Conservation (phyloP, 352 stramenopile genomes). For the Pilasporangium apinafurcum region DNA sequence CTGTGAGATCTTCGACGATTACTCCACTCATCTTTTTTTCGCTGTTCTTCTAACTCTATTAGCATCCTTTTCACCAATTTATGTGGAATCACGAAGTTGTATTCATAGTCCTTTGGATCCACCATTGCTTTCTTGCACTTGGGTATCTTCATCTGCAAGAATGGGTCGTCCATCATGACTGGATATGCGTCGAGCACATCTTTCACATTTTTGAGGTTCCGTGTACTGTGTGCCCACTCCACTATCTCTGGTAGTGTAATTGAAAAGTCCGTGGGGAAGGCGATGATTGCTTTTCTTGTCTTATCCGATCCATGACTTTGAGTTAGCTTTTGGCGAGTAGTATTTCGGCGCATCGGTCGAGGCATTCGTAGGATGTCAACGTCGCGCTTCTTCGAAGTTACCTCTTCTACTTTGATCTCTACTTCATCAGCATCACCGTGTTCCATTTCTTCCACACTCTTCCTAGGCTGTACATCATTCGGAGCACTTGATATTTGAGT, state of each 20-base stretch:
- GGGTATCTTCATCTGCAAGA: neutral
- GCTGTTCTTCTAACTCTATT: neutral
- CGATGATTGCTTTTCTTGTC: neutral
- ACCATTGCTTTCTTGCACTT: neutral
- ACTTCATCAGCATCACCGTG: too few species aligned
- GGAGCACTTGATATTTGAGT: too few species aligned
- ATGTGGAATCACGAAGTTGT: neutral
- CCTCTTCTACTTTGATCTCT: neutral
- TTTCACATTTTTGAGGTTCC: neutral
- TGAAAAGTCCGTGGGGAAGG: neutral
- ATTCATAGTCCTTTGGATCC: neutral
- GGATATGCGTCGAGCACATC: neutral
- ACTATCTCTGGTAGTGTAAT: neutral
- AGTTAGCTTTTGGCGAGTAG: neutral
- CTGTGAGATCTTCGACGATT: neutral
- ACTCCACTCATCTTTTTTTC: neutral
- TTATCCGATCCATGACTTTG: neutral
- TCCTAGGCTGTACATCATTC: too few species aligned
- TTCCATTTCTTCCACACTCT: too few species aligned
- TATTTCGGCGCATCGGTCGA: neutral
- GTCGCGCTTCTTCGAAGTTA: neutral
- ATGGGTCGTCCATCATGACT: neutral
- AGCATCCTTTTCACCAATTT: neutral
- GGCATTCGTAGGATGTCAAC: neutral
- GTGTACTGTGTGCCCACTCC: neutral